Evolutionary conservation across 2,329 filamentous ascomycete species (phyloP), one percentile per base, ranked within the genome.

Genomic region (Trichophaea hybrida): DNA sequence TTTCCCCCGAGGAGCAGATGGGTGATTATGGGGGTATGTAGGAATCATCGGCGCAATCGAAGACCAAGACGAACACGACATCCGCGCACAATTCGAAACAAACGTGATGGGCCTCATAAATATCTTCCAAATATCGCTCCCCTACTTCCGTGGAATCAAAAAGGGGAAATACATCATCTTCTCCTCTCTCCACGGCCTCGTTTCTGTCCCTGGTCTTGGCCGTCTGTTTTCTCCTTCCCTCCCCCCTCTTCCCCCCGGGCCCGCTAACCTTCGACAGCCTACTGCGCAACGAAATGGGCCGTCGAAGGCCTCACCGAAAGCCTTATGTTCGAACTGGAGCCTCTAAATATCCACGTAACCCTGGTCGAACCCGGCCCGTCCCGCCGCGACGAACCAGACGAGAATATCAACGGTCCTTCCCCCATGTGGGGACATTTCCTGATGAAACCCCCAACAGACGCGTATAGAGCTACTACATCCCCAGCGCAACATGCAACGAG

Each of bases 71-170:
- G 88, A 95, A 71, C 84, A 89, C 72, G 93, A 97, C 70, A 80
- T 97, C 67, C 86, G 89, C 60, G 91, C 94, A 69, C 93, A 97
- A 72, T 96, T 97, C 74, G 88, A 94, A 76, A 96, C 90, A 24
- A 98, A 98, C 73, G 95, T 96, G 73, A 91, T 94, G 77, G 93
- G 93, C 57, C 94, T 89, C 0, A 74, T 97, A 61, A 86, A 97
- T 73, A 95, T 98, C 68, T 85, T 97, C 61, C 89, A 96, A 71
- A 76, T 87, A 17, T 90, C 86, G 1, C 75, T 97, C 40, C 89
- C 90, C 0, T 88, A 94, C 73, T 94, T 97, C 68, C 83, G 91
- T 55, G 78, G 83, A 64, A 84, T 88, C 65, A 78, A 79, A 24
- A 77, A 75, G 0, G 93, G 93, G 1, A 81, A 90, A 34, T 97